Evolutionary conservation across 2,329 filamentous ascomycete species (phyloP).

Genomic region (Arthrobotrys conoides): DNA sequence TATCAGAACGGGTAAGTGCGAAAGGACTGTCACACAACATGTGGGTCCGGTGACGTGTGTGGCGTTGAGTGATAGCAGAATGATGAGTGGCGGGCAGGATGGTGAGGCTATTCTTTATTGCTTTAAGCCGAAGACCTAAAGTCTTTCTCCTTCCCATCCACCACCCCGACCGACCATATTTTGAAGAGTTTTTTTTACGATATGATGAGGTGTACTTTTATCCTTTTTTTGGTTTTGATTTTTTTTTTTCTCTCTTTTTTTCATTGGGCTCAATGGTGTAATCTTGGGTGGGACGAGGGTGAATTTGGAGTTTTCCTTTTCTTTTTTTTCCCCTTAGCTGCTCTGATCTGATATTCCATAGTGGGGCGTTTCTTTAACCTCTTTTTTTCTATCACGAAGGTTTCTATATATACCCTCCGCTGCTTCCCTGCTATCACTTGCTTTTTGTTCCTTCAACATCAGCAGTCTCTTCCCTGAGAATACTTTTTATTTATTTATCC

Average conservation of each 20-base stretch:
- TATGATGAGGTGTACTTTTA: slow-evolving; percentile 31
- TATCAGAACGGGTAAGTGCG: slow-evolving; percentile 88
- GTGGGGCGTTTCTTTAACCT: slow-evolving; percentile 7
- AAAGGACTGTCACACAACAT: slow-evolving; percentile 92
- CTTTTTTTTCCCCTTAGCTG: slow-evolving; percentile 9
- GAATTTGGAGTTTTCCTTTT: slow-evolving; percentile 31
- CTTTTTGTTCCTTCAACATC: not conserved
- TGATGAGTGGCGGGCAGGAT: slow-evolving; percentile 94
- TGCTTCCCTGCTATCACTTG: not conserved
- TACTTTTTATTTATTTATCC: too few relatives aligned
- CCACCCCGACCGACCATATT: not conserved
- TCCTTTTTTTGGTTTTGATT: slow-evolving; percentile 18
- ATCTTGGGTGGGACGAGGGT: slow-evolving; percentile 16
- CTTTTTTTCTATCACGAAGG: slow-evolving; percentile 17
- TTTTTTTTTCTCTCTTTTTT: too few relatives aligned
- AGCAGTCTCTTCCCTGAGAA: not conserved
- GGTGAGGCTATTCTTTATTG: slow-evolving; percentile 89
- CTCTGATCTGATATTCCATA: slow-evolving; percentile 13
- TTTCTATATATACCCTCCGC: slow-evolving; percentile 26
- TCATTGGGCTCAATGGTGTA: slow-evolving; percentile 1
- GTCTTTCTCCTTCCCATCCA: not conserved
- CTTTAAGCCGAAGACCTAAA: slow-evolving; percentile 70
- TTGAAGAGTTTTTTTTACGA: slow-evolving; percentile 16
- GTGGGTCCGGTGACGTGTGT: slow-evolving; percentile 93
- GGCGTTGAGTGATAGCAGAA: slow-evolving; percentile 86